A percentile compares a stretch with the other conserved stretches of the same genome.
These are phyloP conservation scores for Spathaspora arborariae DNA, from an alignment of 805 yeast genomes.

Conservation along the genomic window DNA sequence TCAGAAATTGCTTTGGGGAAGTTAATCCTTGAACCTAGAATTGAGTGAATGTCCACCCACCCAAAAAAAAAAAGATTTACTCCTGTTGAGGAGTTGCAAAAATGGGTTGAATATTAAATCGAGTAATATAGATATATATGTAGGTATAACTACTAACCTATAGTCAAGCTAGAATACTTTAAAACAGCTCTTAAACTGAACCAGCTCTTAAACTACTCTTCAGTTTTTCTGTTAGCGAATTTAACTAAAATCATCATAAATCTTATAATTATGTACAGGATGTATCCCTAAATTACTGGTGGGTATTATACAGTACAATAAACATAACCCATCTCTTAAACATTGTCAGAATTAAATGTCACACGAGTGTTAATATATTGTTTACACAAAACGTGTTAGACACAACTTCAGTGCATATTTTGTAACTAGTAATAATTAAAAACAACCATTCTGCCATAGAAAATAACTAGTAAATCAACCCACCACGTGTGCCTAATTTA, in stretches of 20 bases:
- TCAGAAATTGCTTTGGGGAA: constrained; percentile 55
- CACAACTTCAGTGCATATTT: not conserved
- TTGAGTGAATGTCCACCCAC: constrained; percentile 7
- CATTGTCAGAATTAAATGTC: not conserved
- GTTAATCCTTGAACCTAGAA: constrained; percentile 58
- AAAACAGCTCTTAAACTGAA: too few relatives aligned
- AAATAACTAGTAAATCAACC: not conserved
- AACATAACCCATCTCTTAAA: not conserved
- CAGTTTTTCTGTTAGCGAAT: too few relatives aligned
- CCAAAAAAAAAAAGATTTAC: not conserved
- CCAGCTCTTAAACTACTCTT: too few relatives aligned
- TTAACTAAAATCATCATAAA: too few relatives aligned
- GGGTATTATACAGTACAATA: too few relatives aligned
- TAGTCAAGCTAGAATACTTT: too few relatives aligned
- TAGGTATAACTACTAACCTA: too few relatives aligned
- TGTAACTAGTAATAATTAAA: not conserved
- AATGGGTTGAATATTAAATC: too few relatives aligned
- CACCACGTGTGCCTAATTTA: not conserved
- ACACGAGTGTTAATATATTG: not conserved
- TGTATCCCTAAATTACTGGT: too few relatives aligned
- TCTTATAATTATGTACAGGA: too few relatives aligned
- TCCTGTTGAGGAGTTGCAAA: not conserved
- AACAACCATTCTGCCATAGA: not conserved
- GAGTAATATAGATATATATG: too few relatives aligned
- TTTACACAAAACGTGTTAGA: not conserved